These are phyloP conservation scores for Casuarina glauca DNA, from an alignment of 306 rosid genomes.

Conservation along the genomic window DNA sequence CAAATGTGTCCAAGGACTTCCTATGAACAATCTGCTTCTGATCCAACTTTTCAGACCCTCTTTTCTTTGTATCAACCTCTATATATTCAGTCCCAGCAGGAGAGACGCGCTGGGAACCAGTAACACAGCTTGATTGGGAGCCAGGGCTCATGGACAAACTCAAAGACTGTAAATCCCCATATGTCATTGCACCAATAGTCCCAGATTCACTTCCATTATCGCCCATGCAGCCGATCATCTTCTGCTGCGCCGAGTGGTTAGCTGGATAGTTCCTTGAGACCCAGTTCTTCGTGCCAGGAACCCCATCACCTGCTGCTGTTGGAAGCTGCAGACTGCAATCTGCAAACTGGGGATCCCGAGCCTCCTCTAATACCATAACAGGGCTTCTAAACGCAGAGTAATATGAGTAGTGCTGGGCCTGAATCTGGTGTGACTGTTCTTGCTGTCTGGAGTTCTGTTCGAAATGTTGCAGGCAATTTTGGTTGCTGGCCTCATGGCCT, in stretches of 20 bases:
- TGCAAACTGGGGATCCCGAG: conserved; percentile 41
- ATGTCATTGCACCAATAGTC: conserved; percentile 46
- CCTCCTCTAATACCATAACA: conserved; percentile 42
- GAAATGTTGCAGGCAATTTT: conserved; percentile 37
- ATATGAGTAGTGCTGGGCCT: conserved; percentile 39
- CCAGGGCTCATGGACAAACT: conserved; percentile 85
- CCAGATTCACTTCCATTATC: conserved; percentile 64
- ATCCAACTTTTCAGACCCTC: conserved; percentile 60
- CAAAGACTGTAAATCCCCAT: conserved; percentile 70
- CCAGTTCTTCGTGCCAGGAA: conserved; percentile 56
- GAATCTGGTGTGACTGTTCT: conserved; percentile 31
- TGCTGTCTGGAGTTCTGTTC: conserved; percentile 30
- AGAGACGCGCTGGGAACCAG: conserved; percentile 54
- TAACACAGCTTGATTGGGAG: conserved; percentile 81
- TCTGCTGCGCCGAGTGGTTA: conserved; percentile 38
- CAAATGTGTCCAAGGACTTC: conserved; percentile 88
- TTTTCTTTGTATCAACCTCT: conserved; percentile 70
- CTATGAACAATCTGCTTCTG: conserved; percentile 76
- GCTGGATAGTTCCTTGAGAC: conserved; percentile 40
- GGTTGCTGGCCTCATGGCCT: conserved; percentile 39
- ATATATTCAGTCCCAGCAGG: conserved; percentile 45
- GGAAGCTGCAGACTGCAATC: conserved; percentile 43
- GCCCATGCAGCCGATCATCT: conserved; percentile 45
- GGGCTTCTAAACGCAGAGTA: conserved; percentile 39
- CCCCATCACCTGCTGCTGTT: conserved; percentile 35